Evolutionary conservation across 257 asterid genomes (phyloP), one percentile per base, ranked within the genome.

Genomic region (Solanum pennellii): DNA sequence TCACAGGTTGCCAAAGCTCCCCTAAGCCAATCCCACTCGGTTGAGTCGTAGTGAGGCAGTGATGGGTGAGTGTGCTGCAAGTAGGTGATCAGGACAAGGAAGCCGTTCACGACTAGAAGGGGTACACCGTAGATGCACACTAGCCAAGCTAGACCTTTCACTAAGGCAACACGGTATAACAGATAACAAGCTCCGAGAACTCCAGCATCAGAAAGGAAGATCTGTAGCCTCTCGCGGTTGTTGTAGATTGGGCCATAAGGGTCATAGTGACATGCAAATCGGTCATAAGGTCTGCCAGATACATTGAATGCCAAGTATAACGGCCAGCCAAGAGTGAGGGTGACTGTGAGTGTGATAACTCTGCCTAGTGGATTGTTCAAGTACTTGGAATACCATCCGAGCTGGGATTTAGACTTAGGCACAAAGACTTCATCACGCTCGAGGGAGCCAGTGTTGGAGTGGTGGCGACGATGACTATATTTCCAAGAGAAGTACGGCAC

Each of bases 401-500:
- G 74, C 84, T 90, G 29, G 10, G 93, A 75, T 88, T 91, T 93
- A 1, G 87, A 89, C 90, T 94, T 94, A 0, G 97, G 97, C 35
- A 94, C 97, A 27, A 94, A 94, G 59, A 94, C 97, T 82, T 94
- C 97, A 37, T 94, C 97, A 0, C 93, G 93, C 60, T 94, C 95
- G n/a, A 94, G 93, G 13, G 96, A 94, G 25, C 95, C 97, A 0
- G 96, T 94, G 91, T 93, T 94, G 88, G 97, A 93, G 88, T 94
- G 97, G 91, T 94, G 97, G 41, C 97, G 91, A 6, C 96, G 93
- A 73, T 94, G 97, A 87, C 97, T 94, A 74, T 92, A 92, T 60
- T 94, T 94, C 97, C 97, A 94, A 0, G 97, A 93, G 93, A 94
- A 94, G 87, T 94, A 94, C 0, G 97, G 97, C 25, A 94, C 97